These are phyloP conservation scores for Lupinus albus DNA, from an alignment of 306 rosid genomes.

Conservation along the genomic window DNA sequence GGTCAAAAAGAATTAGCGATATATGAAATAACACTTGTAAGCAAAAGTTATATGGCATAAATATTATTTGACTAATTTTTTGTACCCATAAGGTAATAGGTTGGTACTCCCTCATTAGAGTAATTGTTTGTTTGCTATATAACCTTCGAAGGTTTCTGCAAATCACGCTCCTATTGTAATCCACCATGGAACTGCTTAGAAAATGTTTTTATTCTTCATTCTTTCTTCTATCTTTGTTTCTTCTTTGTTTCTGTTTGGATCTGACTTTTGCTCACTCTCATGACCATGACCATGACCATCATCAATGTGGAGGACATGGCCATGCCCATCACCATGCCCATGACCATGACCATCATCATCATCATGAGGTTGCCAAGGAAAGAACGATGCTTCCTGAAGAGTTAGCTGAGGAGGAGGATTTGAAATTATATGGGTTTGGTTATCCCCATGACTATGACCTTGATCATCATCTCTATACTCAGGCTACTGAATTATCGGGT, in stretches of 20 bases:
- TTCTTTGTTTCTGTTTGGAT: slow-evolving; percentile 54
- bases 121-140: no score
- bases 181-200: slow-evolving; percentile 43
- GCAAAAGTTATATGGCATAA: no score
- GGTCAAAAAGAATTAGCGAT: no score
- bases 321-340: slow-evolving; percentile 41
- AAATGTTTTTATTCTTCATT: slow-evolving; percentile 17
- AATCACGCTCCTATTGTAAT: slow-evolving; percentile 47
- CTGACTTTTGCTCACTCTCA: slow-evolving; percentile 50
- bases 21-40: no score
- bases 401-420: slow-evolving; percentile 95
- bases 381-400: slow-evolving; percentile 73
- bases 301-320: slow-evolving; percentile 42
- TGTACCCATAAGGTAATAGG: no score
- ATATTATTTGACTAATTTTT: no score
- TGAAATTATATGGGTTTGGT: slow-evolving; percentile 77
- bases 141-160: slow-evolving; percentile 85
- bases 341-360: slow-evolving; percentile 38
- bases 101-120: no score
- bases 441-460: slow-evolving; percentile 45
- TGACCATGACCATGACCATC: slow-evolving; percentile 38
- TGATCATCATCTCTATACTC: slow-evolving; percentile 37
- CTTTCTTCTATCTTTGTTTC: slow-evolving; percentile 36
- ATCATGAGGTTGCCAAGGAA: not conserved
- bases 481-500: slow-evolving; percentile 57